These are phyloP conservation scores for Drosera spatulata DNA, from an alignment of 179 eudicot genomes.

Conservation along the genomic window DNA sequence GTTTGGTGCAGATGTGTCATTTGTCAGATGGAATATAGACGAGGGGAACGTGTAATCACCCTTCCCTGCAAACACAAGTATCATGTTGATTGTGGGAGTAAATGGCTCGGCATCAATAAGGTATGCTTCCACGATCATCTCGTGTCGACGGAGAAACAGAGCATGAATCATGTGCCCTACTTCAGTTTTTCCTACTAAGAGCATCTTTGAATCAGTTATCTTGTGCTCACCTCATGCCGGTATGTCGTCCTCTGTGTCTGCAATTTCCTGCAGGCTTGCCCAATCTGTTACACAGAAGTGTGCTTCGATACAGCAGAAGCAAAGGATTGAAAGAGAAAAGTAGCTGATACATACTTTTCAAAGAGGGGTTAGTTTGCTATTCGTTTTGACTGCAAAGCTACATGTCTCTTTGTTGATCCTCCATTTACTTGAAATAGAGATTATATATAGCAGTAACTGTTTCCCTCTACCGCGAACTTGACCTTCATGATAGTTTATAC, in stretches of 20 bases:
- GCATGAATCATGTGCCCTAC: no score
- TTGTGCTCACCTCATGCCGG: neutral
- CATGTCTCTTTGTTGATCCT: neutral
- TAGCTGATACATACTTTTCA: neutral
- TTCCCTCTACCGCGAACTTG: neutral
- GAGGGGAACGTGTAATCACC: conserved; percentile 53
- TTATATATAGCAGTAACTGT: no score
- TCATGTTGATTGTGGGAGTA: conserved; percentile 71
- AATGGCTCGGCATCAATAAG: conserved; percentile 93
- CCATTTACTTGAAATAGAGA: no score
- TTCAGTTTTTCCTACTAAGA: no score
- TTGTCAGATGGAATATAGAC: conserved; percentile 93
- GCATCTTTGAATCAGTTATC: no score
- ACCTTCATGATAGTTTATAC: neutral
- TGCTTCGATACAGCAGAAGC: conserved; percentile 2
- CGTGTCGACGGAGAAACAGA: neutral
- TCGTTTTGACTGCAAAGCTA: neutral
- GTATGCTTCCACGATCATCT: conserved; percentile 16
- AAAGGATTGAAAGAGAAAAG: neutral
- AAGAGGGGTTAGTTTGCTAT: neutral
- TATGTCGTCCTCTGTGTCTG: neutral
- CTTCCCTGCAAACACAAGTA: conserved; percentile 93
- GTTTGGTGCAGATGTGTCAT: conserved; percentile 66
- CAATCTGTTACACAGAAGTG: conserved; percentile 14
- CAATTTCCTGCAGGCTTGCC: conserved; percentile 12